Evolutionary conservation across 108 stramenopile genomes (phyloP).

Genomic region (Seminavis robusta): DNA sequence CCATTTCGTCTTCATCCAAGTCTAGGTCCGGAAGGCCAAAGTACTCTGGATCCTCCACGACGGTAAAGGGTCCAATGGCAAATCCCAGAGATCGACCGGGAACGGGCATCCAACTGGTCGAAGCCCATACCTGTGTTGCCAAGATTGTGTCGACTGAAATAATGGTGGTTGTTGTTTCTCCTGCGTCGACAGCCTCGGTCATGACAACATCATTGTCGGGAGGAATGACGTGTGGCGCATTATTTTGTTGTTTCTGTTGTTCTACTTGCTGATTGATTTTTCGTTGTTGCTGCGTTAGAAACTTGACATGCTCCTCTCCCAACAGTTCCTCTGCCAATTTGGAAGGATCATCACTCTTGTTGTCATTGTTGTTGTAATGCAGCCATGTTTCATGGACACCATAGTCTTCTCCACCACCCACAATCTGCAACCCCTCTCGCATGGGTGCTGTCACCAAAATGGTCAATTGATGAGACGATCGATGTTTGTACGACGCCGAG

Average conservation of each 20-base stretch:
- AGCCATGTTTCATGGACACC: conserved; percentile 48
- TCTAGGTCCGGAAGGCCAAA: conserved; percentile 48
- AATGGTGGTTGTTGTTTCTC: not conserved
- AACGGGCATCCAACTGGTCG: conserved; percentile 69
- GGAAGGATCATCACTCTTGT: not conserved
- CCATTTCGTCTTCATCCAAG: conserved; percentile 45
- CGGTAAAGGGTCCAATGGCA: conserved; percentile 78
- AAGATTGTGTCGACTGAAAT: conserved; percentile 37
- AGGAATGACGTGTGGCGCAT: conserved; percentile 55
- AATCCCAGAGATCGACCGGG: conserved; percentile 78
- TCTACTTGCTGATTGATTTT: not conserved
- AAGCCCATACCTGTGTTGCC: conserved; percentile 65
- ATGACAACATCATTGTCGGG: conserved; percentile 21
- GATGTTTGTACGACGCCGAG: conserved; percentile 67
- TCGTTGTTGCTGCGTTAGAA: conserved; percentile 21
- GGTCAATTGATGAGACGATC: conserved; percentile 59
- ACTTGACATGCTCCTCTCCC: conserved; percentile 33
- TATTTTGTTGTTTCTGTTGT: conserved; percentile 15
- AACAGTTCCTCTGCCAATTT: conserved; percentile 19
- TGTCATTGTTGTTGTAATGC: conserved; percentile 30
- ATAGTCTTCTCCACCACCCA: conserved; percentile 76
- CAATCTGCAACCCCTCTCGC: conserved; percentile 52
- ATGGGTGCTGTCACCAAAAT: conserved; percentile 59
- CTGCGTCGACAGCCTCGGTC: too few relatives aligned
- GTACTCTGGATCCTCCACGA: conserved; percentile 82